phyloP scores from a whole-genome alignment of 257 asterid genomes.

The Dorcoceras hygrometricum region DNA sequence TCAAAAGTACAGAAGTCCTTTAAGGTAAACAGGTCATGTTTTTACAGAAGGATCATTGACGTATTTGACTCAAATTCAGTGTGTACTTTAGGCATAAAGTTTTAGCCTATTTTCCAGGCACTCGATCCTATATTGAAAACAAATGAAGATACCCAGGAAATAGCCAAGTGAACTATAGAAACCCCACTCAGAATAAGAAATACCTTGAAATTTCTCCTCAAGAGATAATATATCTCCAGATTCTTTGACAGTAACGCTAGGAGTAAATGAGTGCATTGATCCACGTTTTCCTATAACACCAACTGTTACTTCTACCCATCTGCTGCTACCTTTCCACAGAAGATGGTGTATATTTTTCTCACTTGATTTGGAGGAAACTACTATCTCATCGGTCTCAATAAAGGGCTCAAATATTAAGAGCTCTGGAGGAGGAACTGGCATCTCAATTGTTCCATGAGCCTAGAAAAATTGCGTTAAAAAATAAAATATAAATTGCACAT shows the following conservation, averaged over 20 bases:
- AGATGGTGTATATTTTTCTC: conserved; percentile 45
- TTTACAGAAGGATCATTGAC: neutral
- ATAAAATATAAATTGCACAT: neutral
- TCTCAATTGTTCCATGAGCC: conserved; percentile 84
- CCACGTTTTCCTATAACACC: conserved; percentile 78
- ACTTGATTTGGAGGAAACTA: conserved; percentile 45
- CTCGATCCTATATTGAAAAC: neutral
- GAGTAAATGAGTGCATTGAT: conserved; percentile 75
- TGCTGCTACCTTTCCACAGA: conserved; percentile 74
- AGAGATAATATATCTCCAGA: conserved; percentile 81
- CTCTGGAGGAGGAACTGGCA: conserved; percentile 83
- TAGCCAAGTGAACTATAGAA: neutral
- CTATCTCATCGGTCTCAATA: conserved; percentile 77
- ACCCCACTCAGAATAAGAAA: conserved; percentile 15
- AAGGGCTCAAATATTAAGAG: conserved; percentile 79
- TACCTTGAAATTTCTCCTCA: conserved; percentile 93
- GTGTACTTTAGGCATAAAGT: too few relatives aligned
- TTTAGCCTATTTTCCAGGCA: neutral
- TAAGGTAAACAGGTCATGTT: neutral
- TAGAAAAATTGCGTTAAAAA: conserved; percentile 24
- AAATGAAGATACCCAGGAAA: neutral
- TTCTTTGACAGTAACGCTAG: conserved; percentile 89
- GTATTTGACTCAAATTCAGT: neutral
- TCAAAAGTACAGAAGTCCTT: neutral
- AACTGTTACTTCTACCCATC: conserved; percentile 93